Conservation (phyloP, 2,329 filamentous ascomycete species). For the Fonsecaea multimorphosa region DNA sequence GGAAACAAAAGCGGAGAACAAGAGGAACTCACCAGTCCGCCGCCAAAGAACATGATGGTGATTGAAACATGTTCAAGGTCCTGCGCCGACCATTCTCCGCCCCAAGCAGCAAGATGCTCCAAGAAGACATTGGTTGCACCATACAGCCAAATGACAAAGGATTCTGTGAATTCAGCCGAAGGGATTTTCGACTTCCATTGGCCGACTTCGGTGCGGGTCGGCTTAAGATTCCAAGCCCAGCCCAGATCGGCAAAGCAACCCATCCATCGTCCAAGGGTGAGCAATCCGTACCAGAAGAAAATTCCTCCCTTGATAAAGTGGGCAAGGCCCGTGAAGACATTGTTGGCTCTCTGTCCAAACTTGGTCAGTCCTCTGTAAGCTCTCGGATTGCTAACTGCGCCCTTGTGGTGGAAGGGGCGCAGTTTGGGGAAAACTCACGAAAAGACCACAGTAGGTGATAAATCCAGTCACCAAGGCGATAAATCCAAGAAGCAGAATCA, state of each 20-base stretch:
- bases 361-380: conserved; percentile 19
- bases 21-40: conserved; percentile 69
- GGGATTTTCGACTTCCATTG: conserved; percentile 67
- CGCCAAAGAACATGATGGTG: conserved; percentile 90
- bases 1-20: neutral
- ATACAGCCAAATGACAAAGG: conserved; percentile 86
- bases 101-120: conserved; percentile 80
- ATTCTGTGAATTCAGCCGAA: conserved; percentile 88
- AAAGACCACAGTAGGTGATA: conserved; percentile 80
- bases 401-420: neutral
- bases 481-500: conserved; percentile 79
- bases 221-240: conserved; percentile 94
- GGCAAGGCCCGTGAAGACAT: conserved; percentile 82
- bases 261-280: conserved; percentile 87
- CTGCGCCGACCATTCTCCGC: conserved; percentile 72
- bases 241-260: conserved; percentile 88
- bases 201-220: conserved; percentile 61
- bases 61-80: conserved; percentile 94
- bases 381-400: conserved; percentile 1
- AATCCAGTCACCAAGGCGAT: conserved; percentile 73
- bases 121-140: conserved; percentile 89
- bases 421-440: conserved; percentile 66
- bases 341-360: conserved; percentile 50
- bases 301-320: conserved; percentile 95
- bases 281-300: conserved; percentile 89